phyloP scores from a whole-genome alignment of 2,329 filamentous ascomycete species.

The Xylariaceae sp. region DNA sequence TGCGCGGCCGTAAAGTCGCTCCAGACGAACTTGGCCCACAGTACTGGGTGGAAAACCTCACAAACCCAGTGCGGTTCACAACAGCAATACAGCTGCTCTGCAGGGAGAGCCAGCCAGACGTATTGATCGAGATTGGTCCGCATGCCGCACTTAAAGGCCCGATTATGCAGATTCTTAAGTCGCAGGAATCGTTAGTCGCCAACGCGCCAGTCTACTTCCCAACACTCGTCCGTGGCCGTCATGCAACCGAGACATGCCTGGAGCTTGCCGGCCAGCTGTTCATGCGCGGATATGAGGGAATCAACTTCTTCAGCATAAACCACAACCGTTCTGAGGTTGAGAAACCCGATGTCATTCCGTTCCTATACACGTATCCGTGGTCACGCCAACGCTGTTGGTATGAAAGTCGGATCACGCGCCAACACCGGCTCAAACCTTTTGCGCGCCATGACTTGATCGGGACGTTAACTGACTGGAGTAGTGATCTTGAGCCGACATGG shows the following conservation, averaged over 20 bases:
- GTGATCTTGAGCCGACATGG: slow-evolving; percentile 42
- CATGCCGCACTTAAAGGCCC: slow-evolving; percentile 31
- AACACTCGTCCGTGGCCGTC: slow-evolving; percentile 23
- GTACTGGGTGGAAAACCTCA: slow-evolving; percentile 33
- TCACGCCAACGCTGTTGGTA: slow-evolving; percentile 37
- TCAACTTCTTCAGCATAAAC: slow-evolving; percentile 36
- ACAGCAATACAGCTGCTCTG: slow-evolving; percentile 22
- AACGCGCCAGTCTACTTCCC: slow-evolving; percentile 35
- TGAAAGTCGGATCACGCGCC: slow-evolving; percentile 35
- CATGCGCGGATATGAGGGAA: slow-evolving; percentile 31
- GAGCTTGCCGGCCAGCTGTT: slow-evolving; percentile 37
- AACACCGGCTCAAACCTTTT: slow-evolving; percentile 39
- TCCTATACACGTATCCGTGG: slow-evolving; percentile 38
- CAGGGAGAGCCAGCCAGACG: slow-evolving; percentile 20
- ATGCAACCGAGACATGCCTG: slow-evolving; percentile 27
- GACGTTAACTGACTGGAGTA: slow-evolving; percentile 37
- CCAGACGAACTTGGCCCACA: slow-evolving; percentile 25
- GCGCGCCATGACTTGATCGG: slow-evolving; percentile 41
- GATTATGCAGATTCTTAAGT: slow-evolving; percentile 29
- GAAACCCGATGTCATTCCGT: slow-evolving; percentile 31
- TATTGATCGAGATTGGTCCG: slow-evolving; percentile 29
- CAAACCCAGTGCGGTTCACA: slow-evolving; percentile 27
- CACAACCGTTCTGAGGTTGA: slow-evolving; percentile 33
- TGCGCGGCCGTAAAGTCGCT: slow-evolving; percentile 22
- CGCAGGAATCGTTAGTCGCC: slow-evolving; percentile 21